Evolutionary conservation across 257 asterid species (phyloP), one percentile per base, ranked within the genome.

Genomic region (Penstemon barbatus): DNA sequence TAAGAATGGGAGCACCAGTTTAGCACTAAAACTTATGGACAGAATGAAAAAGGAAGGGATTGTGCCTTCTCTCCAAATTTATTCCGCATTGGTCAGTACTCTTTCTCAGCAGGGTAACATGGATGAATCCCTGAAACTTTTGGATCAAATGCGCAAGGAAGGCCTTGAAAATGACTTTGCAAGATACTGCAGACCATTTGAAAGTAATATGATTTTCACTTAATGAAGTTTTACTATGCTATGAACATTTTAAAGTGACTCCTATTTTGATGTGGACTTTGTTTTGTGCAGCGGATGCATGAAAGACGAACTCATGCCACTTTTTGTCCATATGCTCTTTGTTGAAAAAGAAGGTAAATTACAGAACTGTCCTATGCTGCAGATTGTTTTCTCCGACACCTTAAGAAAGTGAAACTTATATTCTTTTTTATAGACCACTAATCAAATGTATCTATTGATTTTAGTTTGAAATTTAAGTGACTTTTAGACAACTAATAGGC

Each of bases 41-140:
- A 84, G 85, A 83, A 89, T 89, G 97, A 73, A 40, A 9, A 76
- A 77, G 74, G 88, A 81, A 74, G 95, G 96, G 52, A 70, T 89
- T 78, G 59, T 73, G 64, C 86, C 89, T 77, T 86, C 91, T 6
- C 69, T 45, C 37, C 65, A 68, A 51, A 86, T 83, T 50, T 84
- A 82, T 71, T 82, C 85, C 58, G 60, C 79, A 59, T 75, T 91
- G 83, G 78, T 83, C 57, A 65, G 68, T 66, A 81, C 82, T 55
- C 75, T 78, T 40, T 74, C 64, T 55, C 75, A 63, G 79, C 75
- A 75, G 60, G 84, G 88, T 56, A 66, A 83, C 71, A 66, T 54
- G 57, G 78, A 83, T 62, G 86, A 84, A 71, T 73, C 77, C 70
- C 40, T 36, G 64, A 78, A 78, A 72, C 75, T 83, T 71, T 66